Evolutionary conservation across 164 flowering plant species (phyloP), one percentile per base, ranked within the genome.

Genomic region (Chimonanthus salicifolius): DNA sequence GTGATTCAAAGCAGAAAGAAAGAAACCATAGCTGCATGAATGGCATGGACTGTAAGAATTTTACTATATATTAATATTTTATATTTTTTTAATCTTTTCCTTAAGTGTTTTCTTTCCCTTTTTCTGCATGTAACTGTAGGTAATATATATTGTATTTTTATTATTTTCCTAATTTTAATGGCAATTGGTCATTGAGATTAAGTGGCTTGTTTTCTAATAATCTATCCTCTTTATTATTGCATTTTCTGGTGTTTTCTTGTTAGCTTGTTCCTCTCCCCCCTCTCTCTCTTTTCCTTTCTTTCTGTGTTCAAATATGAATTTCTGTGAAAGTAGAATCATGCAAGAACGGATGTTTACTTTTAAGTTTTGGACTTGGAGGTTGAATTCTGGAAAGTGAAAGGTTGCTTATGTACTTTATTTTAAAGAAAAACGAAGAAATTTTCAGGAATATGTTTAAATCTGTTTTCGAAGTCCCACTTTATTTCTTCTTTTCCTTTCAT

Each of bases 381-480:
- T 54, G 63, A 70, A 50, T 16, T 51, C 63, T 43, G 69, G 18
- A 70, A 13, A 70, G 64, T 8, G 48, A 46, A 50, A 46, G 70
- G 64, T 74, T 69, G 68, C 76, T 74, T 74, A 62, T 74, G 72
- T 62, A 48, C 62, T 49, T 46, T 33, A 18, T 16, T 62, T 58
- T 7, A 18, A 51, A 11, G 65, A 2, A 62, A 62, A 62, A 69
- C 49, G 68, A 54, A 46, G 72, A 74, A 47, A 4, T 20, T 4
- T 64, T 58, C 9, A 75, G 60, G 72, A 62, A 65, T 74, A 73
- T 71, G 75, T 76, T 74, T 64, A 68, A 69, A 54, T 71, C 47
- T 63, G 8, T 71, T 74, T 54, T 79, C 71, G 71, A 73, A 74
- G 62, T 54, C 70, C 20, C 76, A 67, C 79, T 82, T 77, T 80